Conservation (phyloP, 2,329 filamentous ascomycete genomes). For the Trichoderma guizhouense region DNA sequence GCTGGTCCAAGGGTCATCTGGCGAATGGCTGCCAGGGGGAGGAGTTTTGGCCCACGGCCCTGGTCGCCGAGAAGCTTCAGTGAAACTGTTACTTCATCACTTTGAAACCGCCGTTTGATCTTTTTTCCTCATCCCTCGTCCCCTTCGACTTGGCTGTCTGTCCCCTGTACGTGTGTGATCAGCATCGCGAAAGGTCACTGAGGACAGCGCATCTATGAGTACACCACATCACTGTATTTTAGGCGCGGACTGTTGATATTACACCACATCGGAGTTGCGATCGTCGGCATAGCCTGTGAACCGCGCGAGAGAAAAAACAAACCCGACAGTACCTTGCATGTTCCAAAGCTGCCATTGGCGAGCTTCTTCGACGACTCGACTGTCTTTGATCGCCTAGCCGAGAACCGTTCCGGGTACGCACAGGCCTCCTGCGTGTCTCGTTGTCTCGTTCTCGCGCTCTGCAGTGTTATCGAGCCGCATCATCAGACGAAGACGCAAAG, state of each 20-base stretch:
- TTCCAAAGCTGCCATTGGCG: neutral
- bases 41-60: neutral
- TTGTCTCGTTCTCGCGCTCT: neutral
- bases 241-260: neutral
- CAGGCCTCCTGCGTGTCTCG: slow-evolving; percentile 16
- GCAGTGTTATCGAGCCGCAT: neutral
- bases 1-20: slow-evolving; percentile 15
- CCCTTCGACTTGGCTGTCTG: neutral
- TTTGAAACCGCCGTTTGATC: slow-evolving; percentile 16
- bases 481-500: slow-evolving; percentile 2
- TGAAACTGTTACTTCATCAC: slow-evolving; percentile 13
- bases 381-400: neutral
- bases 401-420: neutral
- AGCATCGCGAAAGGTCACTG: neutral
- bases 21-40: neutral
- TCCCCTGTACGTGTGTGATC: neutral
- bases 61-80: slow-evolving; percentile 1
- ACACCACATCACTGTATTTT: neutral
- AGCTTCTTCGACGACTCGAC: neutral
- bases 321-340: slow-evolving; percentile 5
- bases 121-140: neutral
- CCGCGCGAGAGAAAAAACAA: neutral
- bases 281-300: neutral
- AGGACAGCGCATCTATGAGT: neutral
- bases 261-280: neutral